Evolutionary conservation across 768 basidiomycete genomes (phyloP), one percentile per base, ranked within the genome.

Genomic region (Mycena epipterygia): DNA sequence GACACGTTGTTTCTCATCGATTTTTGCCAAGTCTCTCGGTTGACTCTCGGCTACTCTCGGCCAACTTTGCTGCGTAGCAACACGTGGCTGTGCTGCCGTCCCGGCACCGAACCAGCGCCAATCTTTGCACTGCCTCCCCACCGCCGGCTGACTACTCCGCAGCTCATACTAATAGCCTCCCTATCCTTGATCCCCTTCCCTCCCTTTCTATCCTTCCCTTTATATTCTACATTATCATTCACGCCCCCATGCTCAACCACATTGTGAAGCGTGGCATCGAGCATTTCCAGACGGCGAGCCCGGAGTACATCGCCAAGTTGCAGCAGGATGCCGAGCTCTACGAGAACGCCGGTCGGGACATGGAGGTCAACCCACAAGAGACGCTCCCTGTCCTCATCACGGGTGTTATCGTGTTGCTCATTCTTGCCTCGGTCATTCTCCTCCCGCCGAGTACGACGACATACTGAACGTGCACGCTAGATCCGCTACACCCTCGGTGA

Each of bases 401-500:
- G 12, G 56, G 27, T 27, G 6, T 51, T 49, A 29, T 59, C 23
- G 16, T 66, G 33, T 58, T 59, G n/a, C 57, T 66, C 65, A 39
- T 59, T 42, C 65, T 66, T 27, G 55, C 46, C 56, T 66, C 65
- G 19, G 65, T 66, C 19, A 58, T 56, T 58, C 65, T 39, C 17
- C 23, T 27, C 8, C n/a, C 19, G 8, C 17, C 17, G 27, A 25
- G 3, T 8, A 30, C 53, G 53, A 55, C 32, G 33, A 23, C 19
- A 33, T 55, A 55, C 53, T 55, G 29, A 55, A 55, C 29, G 8
- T 55, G 53, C 53, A 23, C 37, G 8, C 23, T 16, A 61, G 58
- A 67, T 67, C 65, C 65, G 58, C 29, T 67, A 67, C 56, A 67
- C 65, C 13, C 33, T 67, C 29, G 65, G 65, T 14, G 19, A 49